Percentiles rank a stretch among this genome's conserved stretches.
phyloP scores from a whole-genome alignment of 148 eudicot genomes.

The Oxyria digyna region DNA sequence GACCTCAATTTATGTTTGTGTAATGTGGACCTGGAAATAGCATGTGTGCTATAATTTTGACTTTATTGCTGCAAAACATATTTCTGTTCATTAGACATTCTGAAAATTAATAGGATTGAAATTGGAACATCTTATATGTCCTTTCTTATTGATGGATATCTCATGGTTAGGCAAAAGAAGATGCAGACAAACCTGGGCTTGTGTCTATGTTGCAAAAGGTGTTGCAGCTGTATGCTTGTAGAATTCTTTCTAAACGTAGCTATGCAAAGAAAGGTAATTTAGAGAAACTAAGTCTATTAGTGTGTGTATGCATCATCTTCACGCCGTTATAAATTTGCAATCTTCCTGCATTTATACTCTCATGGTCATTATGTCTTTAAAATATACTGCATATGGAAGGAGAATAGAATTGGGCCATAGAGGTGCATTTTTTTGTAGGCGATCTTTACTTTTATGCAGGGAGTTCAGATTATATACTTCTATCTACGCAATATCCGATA shows the following conservation, averaged over 20 bases:
- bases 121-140: not conserved
- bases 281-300: not conserved
- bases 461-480: not conserved
- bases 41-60: not conserved
- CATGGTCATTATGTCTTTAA: not conserved
- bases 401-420: too few relatives aligned
- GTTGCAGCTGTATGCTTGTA: conserved; percentile 83
- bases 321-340: not conserved
- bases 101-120: not conserved
- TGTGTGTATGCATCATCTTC: not conserved
- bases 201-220: conserved; percentile 97
- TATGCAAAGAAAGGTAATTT: conserved; percentile 83
- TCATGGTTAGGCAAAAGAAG: conserved; percentile 57
- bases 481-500: not conserved
- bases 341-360: not conserved
- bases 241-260: conserved; percentile 83
- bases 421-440: not conserved
- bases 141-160: not conserved
- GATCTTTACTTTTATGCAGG: not conserved
- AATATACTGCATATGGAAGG: too few relatives aligned
- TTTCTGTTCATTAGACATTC: not conserved
- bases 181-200: conserved; percentile 92
- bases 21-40: not conserved
- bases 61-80: not conserved
- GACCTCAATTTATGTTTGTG: not conserved